phyloP scores from a whole-genome alignment of 2,329 filamentous ascomycete genomes.

The Ascocoryne sarcoides region DNA sequence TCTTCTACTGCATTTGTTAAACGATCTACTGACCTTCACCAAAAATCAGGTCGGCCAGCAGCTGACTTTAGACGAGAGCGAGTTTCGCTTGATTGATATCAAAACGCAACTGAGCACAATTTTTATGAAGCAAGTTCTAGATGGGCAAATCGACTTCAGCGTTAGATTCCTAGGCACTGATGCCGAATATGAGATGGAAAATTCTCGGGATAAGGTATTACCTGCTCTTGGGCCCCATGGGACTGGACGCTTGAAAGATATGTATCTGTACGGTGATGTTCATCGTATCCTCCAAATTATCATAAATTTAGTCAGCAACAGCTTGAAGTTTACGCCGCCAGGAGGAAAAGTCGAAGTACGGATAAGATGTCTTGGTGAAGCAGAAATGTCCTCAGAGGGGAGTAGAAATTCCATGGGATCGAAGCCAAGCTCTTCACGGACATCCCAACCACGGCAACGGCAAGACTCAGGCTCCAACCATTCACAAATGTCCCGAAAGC shows the following conservation, averaged over 20 bases:
- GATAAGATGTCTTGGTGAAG: constrained; percentile 64
- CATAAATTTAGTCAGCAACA: constrained; percentile 88
- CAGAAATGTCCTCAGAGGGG: constrained; percentile 15
- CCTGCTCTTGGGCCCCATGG: constrained; percentile 57
- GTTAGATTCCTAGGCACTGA: constrained; percentile 59
- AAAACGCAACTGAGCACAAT: constrained; percentile 75
- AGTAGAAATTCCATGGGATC: constrained; percentile 25
- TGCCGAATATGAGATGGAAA: constrained; percentile 19
- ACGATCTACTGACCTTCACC: constrained; percentile 84
- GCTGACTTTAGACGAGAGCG: constrained; percentile 70
- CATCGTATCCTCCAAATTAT: constrained; percentile 87
- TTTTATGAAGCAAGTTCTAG: constrained; percentile 81
- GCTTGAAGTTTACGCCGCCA: constrained; percentile 78
- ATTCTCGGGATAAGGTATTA: constrained; percentile 28
- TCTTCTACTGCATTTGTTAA: constrained; percentile 73
- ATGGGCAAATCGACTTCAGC: constrained; percentile 64
- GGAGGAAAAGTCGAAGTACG: constrained; percentile 67
- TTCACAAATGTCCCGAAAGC: constrained; percentile 40
- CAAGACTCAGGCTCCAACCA: constrained; percentile 31
- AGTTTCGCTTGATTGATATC: constrained; percentile 78
- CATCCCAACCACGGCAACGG: constrained; percentile 17
- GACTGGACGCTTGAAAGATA: constrained; percentile 6
- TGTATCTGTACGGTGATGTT: constrained; percentile 79
- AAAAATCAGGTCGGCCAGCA: constrained; percentile 91
- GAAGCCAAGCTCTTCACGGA: constrained; percentile 21